These are phyloP conservation scores for Prunella vulgaris DNA, from an alignment of 257 asterid genomes.

Conservation along the genomic window DNA sequence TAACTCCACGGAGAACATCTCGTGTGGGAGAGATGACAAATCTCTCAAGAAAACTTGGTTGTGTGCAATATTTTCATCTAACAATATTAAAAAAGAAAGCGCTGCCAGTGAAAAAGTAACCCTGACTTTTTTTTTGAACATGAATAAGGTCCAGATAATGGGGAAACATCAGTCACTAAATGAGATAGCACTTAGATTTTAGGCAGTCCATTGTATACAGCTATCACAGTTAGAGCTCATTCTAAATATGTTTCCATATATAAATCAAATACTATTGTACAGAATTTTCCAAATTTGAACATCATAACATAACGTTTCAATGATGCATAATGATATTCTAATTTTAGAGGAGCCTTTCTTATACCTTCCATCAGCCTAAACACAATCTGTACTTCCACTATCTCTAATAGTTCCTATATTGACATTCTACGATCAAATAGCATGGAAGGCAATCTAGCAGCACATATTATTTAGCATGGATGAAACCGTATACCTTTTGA, in stretches of 20 bases:
- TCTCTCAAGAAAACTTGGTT: neutral
- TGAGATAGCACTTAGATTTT: neutral
- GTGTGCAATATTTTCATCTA: neutral
- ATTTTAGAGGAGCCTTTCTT: neutral
- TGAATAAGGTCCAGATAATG: neutral
- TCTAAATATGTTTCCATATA: neutral
- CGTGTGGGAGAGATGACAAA: neutral
- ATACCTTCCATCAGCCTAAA: neutral
- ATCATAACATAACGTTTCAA: neutral
- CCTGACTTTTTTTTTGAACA: neutral
- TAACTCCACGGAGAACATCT: neutral
- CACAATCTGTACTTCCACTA: neutral
- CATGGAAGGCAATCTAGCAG: slow-evolving; percentile 4
- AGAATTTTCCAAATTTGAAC: neutral
- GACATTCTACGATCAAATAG: neutral
- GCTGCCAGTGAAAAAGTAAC: neutral
- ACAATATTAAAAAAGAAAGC: neutral
- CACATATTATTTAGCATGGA: neutral
- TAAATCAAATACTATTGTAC: neutral
- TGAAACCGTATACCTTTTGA: slow-evolving; percentile 61
- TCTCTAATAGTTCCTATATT: neutral
- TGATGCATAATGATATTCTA: neutral
- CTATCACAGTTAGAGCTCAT: neutral
- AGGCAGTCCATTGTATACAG: neutral
- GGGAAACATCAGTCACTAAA: neutral